Base-by-base conservation (phyloP, 2,329 filamentous ascomycete species). In the Xylogone sp. region DNA sequence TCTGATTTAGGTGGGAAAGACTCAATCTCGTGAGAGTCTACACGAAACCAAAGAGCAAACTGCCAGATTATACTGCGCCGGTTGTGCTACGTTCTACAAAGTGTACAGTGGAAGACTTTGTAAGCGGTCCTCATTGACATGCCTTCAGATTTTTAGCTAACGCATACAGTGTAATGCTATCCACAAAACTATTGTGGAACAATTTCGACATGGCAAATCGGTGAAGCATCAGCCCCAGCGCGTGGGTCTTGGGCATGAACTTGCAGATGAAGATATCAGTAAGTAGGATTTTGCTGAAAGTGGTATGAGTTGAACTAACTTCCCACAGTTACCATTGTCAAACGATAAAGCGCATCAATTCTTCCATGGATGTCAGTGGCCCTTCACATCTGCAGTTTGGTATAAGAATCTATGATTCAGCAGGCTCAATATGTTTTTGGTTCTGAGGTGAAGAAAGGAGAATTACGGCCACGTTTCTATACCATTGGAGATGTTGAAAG, bases 191-290 rank as follows among this genome's bases (percentile, higher is more conserved):
- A 97, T 99, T 68, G 81, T 94, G 51, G 94, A 99, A 63, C 87
- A 96, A 62, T 99, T 99, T 79, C 95, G 93, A 73, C 83, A 86
- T 71, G 94, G 94, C 61, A 94, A 93, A 69, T 97, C 92, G 51
- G 93, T 97, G 61, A 97, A 97, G 79, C 94, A 99, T 75, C 94
- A 97, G 74, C 94, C 94, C 59, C 94, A 99, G 74, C 84, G 92
- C 65, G 94, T 97, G 56, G 94, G 94, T 46, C 79, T 99, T 59
- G 76, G 82, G 49, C 94, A 99, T 69, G 90, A 96, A 76, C 78
- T 99, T 65, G 90, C 84, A 52, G 94, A 99, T 69, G 94, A 99
- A 75, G 94, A 99, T 74, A 96, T 99, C 72, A 90, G 64, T 66
- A 57, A 60, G 62, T 58, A 19, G 10, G 39, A 18, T 21, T 29